These are phyloP conservation scores for Dovyalis caffra DNA, from an alignment of 345 rosid species.

Conservation along the genomic window DNA sequence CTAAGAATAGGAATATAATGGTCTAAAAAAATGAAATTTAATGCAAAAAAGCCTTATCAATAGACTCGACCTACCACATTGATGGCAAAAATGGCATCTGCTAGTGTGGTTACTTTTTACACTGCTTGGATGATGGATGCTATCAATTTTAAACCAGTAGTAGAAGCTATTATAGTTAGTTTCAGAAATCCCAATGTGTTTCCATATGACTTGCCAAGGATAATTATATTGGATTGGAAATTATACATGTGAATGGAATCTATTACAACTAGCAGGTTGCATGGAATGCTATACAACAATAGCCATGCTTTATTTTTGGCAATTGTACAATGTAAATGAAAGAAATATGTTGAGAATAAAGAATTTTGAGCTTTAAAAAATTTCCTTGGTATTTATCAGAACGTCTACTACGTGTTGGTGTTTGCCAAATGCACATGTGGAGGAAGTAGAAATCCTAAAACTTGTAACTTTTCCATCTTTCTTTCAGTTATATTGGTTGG, in stretches of 20 bases:
- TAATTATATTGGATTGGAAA: not conserved
- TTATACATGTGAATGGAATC: not conserved
- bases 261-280: not conserved
- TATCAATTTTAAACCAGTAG: no score
- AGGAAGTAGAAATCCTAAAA: not conserved
- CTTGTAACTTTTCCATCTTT: no score
- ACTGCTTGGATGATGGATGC: no score
- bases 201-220: not conserved
- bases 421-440: not conserved
- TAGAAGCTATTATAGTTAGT: not conserved
- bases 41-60: not conserved
- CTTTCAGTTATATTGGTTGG: no score
- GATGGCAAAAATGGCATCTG: not conserved
- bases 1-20: not conserved
- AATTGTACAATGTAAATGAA: not conserved
- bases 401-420: not conserved
- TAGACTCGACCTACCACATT: not conserved
- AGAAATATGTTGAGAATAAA: not conserved
- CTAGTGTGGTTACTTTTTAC: not conserved
- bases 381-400: not conserved
- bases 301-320: slow-evolving; percentile 3
- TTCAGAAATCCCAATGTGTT: not conserved
- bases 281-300: no score
- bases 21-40: not conserved
- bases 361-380: not conserved